Percentiles rank a stretch among this genome's conserved stretches.
These are phyloP conservation scores for Prillingera fragicola DNA, from an alignment of 1,284 basidiomycete species.

Conservation along the genomic window DNA sequence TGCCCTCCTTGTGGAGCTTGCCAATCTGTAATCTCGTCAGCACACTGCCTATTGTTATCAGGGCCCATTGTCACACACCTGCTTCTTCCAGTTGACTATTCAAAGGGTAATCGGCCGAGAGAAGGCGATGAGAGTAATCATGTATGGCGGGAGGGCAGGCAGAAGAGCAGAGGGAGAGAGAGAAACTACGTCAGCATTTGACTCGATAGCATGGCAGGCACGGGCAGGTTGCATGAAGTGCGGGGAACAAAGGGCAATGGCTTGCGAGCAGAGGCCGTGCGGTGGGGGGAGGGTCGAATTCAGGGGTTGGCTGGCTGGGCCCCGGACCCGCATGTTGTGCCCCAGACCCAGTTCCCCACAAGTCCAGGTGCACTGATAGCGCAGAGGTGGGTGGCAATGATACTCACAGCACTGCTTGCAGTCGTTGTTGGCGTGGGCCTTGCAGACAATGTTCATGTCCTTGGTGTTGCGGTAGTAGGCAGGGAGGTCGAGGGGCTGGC, in stretches of 20 bases:
- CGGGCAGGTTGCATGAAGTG: background rate
- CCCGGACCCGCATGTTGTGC: too few relatives aligned
- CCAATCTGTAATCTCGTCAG: too few relatives aligned
- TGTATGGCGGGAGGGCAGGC: background rate
- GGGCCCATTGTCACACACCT: too few relatives aligned
- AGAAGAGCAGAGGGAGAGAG: background rate
- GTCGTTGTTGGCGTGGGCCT: constrained; percentile 43
- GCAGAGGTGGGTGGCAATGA: background rate
- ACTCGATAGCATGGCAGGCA: background rate
- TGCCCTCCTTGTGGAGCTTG: constrained; percentile 46
- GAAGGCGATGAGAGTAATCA: background rate
- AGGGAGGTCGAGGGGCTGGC: constrained; percentile 42
- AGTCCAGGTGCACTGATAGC: background rate
- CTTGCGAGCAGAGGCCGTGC: too few relatives aligned
- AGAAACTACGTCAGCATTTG: background rate
- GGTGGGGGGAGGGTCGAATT: too few relatives aligned
- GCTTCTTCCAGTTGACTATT: constrained; percentile 49
- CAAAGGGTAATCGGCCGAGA: background rate
- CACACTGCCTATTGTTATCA: too few relatives aligned
- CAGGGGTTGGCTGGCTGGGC: background rate
- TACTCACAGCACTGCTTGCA: constrained; percentile 48
- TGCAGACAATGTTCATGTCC: constrained; percentile 46
- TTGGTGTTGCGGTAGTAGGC: constrained; percentile 44
- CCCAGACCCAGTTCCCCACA: too few relatives aligned
- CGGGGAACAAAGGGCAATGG: background rate